phyloP scores from a whole-genome alignment of 73 alveolate species.

The Uronychia setigera region DNA sequence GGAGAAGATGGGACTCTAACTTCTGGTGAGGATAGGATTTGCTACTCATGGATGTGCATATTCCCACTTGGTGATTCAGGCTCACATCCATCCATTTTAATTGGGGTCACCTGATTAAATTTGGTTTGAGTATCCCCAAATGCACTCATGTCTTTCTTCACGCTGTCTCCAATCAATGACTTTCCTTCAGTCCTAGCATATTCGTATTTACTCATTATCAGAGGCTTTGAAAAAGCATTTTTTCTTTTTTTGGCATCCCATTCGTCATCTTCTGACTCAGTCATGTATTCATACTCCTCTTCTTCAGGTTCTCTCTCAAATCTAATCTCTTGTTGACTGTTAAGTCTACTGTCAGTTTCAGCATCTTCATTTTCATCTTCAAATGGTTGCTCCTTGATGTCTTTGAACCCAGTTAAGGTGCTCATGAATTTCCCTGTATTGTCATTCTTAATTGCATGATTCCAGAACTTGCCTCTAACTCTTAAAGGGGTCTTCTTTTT shows the following conservation, averaged over 20 bases:
- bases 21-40: too few species aligned
- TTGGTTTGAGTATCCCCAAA: neutral
- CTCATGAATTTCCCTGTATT: neutral
- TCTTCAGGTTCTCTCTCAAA: neutral
- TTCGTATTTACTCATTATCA: neutral
- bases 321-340: neutral
- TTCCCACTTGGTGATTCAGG: slow-evolving; percentile 4
- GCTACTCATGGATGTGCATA: too few species aligned
- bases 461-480: neutral
- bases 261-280: neutral
- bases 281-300: neutral
- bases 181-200: neutral
- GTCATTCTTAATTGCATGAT: neutral
- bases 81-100: too few species aligned
- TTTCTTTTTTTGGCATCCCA: neutral
- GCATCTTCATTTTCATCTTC: neutral
- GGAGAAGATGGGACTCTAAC: too few species aligned
- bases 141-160: neutral
- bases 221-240: neutral
- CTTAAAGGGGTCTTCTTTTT: neutral
- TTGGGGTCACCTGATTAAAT: neutral
- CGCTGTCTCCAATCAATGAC: neutral
- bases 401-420: neutral
- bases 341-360: neutral
- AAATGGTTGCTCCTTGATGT: neutral